Percentiles rank a stretch among this genome's conserved stretches.
Conservation (phyloP, 345 rosid species). For the Acer saccharum region DNA sequence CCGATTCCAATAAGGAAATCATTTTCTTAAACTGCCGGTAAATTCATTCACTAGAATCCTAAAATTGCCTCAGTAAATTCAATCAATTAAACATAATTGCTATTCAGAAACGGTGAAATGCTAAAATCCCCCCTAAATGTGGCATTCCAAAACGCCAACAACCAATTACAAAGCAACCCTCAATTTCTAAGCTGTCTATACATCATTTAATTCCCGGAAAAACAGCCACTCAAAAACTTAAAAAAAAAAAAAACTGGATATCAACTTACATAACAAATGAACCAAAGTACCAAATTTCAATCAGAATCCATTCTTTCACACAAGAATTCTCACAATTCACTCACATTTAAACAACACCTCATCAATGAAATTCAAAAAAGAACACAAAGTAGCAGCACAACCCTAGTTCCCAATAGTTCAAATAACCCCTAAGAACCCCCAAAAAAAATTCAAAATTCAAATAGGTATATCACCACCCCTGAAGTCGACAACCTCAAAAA, state of each 20-base stretch:
- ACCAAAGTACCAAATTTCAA: background rate
- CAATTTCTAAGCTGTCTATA: slow-evolving; percentile 5
- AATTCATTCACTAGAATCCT: background rate
- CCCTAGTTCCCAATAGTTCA: background rate
- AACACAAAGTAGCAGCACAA: background rate
- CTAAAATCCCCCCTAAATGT: background rate
- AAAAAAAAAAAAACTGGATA: background rate
- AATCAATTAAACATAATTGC: slow-evolving; percentile 2
- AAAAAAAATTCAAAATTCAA: too few relatives aligned
- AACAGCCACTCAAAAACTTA: background rate
- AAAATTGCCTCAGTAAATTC: background rate
- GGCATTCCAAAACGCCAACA: background rate
- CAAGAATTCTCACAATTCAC: background rate
- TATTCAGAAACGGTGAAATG: slow-evolving; percentile 2
- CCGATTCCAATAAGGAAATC: background rate
- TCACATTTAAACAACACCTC: background rate
- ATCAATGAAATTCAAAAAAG: background rate
- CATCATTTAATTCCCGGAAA: background rate
- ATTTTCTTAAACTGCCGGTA: background rate
- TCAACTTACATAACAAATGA: background rate
- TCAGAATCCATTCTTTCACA: background rate
- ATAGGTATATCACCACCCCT: too few relatives aligned
- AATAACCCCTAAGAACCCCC: background rate
- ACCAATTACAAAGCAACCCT: slow-evolving; percentile 1
- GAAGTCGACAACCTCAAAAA: too few relatives aligned